Evolutionary conservation across 805 yeast genomes (phyloP).

Genomic region (Maudiozyma turicensis): DNA sequence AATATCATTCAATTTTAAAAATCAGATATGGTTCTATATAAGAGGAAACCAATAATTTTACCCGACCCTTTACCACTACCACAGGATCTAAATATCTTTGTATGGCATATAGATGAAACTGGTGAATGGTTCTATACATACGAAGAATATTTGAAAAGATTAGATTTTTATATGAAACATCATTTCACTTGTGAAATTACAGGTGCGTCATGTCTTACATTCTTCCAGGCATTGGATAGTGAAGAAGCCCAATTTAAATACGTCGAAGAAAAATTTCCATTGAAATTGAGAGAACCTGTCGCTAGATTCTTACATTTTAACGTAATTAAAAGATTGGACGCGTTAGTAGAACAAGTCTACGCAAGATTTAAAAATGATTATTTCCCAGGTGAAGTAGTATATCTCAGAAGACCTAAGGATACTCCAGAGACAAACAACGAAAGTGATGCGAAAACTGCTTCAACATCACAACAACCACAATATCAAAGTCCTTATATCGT

Average conservation of each 20-base stretch:
- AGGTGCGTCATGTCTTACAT: slow-evolving; percentile 85
- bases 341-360: slow-evolving; percentile 80
- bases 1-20: background rate
- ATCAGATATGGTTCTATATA: slow-evolving; percentile 54
- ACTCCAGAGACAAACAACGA: slow-evolving; percentile 6
- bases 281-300: slow-evolving; percentile 86
- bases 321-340: slow-evolving; percentile 70
- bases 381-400: slow-evolving; percentile 84
- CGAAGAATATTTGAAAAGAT: slow-evolving; percentile 60
- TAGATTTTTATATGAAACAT: slow-evolving; percentile 63
- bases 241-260: slow-evolving; percentile 55
- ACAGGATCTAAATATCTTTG: slow-evolving; percentile 45
- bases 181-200: slow-evolving; percentile 94
- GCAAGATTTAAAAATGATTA: slow-evolving; percentile 67
- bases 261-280: slow-evolving; percentile 80
- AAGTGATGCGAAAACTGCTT: background rate
- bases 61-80: slow-evolving; percentile 52
- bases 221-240: slow-evolving; percentile 74
- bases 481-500: slow-evolving; percentile 40
- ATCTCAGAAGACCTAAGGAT: slow-evolving; percentile 34
- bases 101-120: slow-evolving; percentile 77
- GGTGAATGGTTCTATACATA: slow-evolving; percentile 80
- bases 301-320: slow-evolving; percentile 76
- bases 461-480: slow-evolving; percentile 5
- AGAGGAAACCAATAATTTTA: slow-evolving; percentile 58